Base-by-base conservation (phyloP, 2,329 filamentous ascomycete species). In the Colletotrichum sojae region DNA sequence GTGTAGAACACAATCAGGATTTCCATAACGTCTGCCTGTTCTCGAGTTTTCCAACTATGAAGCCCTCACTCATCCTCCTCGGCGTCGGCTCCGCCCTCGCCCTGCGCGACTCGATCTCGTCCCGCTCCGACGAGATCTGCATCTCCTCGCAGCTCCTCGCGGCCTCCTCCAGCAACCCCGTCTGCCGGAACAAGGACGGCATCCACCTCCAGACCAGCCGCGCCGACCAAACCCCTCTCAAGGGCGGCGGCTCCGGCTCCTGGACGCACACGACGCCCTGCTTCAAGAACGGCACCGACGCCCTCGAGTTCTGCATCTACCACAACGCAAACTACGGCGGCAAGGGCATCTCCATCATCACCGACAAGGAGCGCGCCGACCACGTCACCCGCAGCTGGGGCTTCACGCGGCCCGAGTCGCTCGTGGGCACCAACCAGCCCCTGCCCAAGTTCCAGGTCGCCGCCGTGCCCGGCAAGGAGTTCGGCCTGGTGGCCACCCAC, bases 401-500 rank as follows among this genome's bases (percentile, higher is more conserved):
- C 9, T 80, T 82, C 69, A 67, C 70, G 10, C 57, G 75, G 10
- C 73, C 76, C 2, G 71, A 72, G 1, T 63, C 65, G 4, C 66
- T 75, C 43, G 65, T 68, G 6, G 70, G 71, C 36, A 63, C 72
- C 36, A 80, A 80, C 66, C 62, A 71, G 48, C 59, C 67, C 1
- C 45, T 70, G 45, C 61, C 53, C 40, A 76, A 73, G 49, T 82
- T 79, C 73, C 71, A 75, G 52, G 75, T 82, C n/a, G 75, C 76
- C 25, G 75, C 75, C 10, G 76, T 83, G 39, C 78, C 78, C 8
- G 80, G 80, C 36, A 83, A 82, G 69, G 81, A 77, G 46, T 95
- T 76, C 67, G 81, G 81, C 31, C 71, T 82, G 5, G 75, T 82
- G 6, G 81, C 81, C 12, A 77, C 71, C 5, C 62, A 72, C 39